phyloP scores from a whole-genome alignment of 306 rosid genomes.

The Malus fusca region DNA sequence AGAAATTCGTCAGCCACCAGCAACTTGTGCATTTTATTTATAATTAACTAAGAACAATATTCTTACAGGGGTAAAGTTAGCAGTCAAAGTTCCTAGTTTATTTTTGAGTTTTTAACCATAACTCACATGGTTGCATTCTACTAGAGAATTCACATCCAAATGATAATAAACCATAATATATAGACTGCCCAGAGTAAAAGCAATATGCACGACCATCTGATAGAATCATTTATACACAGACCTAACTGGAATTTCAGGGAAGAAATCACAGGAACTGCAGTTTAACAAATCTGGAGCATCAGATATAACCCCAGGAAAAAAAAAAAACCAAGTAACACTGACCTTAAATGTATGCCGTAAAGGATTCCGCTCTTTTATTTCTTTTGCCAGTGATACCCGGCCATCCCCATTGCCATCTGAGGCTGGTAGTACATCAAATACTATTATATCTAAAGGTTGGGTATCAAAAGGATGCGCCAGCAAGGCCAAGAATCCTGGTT shows the following conservation, averaged over 20 bases:
- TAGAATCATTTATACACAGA: neutral
- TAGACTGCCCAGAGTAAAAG: neutral
- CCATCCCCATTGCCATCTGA: conserved; percentile 84
- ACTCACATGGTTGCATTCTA: neutral
- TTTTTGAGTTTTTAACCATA: neutral
- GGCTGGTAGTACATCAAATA: conserved; percentile 79
- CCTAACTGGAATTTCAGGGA: neutral
- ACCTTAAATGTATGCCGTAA: conserved; percentile 87
- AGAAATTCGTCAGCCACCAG: neutral
- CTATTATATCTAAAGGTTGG: conserved; percentile 90
- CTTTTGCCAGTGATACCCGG: conserved; percentile 67
- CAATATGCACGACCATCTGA: neutral
- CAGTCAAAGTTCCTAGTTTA: neutral
- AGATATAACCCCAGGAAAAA: neutral
- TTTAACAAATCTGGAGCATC: conserved; percentile 16
- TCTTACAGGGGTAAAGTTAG: neutral
- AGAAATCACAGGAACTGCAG: neutral
- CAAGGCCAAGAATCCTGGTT: conserved; percentile 96
- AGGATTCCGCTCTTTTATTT: conserved; percentile 80
- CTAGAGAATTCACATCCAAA: neutral
- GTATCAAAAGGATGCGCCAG: conserved; percentile 80
- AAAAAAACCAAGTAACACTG: conserved; percentile 11
- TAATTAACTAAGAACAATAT: neutral
- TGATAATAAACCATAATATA: conserved; percentile 1
- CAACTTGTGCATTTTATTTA: neutral